Conservation (phyloP, 1,284 basidiomycete genomes). For the Paramarasmius palmivorus region DNA sequence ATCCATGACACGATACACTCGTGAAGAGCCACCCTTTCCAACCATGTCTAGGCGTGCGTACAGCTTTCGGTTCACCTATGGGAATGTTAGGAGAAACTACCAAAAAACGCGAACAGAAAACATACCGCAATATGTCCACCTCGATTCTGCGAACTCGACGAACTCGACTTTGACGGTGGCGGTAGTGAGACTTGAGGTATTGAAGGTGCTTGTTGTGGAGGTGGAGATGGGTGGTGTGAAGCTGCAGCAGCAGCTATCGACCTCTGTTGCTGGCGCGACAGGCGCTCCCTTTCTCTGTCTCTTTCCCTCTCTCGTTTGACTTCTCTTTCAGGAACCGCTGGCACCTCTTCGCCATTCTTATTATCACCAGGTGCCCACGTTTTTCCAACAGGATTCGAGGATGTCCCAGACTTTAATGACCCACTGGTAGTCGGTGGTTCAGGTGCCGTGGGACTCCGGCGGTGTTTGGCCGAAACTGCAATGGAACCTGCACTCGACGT, state of each 20-base stretch:
- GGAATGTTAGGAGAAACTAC: neutral
- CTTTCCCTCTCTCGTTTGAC: slow-evolving; percentile 26
- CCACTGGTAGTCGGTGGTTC: slow-evolving; percentile 51
- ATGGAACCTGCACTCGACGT: slow-evolving; percentile 11
- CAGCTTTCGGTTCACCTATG: slow-evolving; percentile 75
- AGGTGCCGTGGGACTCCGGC: slow-evolving; percentile 64
- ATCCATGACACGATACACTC: slow-evolving; percentile 87
- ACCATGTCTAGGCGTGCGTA: slow-evolving; percentile 87
- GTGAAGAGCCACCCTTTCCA: slow-evolving; percentile 91
- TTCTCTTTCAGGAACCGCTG: slow-evolving; percentile 30
- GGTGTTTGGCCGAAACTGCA: slow-evolving; percentile 36
- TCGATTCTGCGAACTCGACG: slow-evolving; percentile 17
- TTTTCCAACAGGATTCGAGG: slow-evolving; percentile 31
- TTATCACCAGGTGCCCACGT: slow-evolving; percentile 52
- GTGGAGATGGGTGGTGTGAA: slow-evolving; percentile 1
- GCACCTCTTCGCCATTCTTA: slow-evolving; percentile 30
- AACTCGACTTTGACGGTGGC: neutral
- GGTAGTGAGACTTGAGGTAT: slow-evolving; percentile 21
- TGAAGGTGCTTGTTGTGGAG: slow-evolving; percentile 18
- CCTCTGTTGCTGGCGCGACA: slow-evolving; percentile 26
- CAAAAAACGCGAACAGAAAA: neutral
- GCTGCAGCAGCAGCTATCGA: slow-evolving; percentile 20
- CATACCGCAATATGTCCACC: slow-evolving; percentile 31
- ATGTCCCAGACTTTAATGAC: slow-evolving; percentile 24
- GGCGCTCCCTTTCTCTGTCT: slow-evolving; percentile 24